Percentiles rank a stretch among this genome's conserved stretches.
phyloP scores from a whole-genome alignment of 768 basidiomycete genomes.

The Collybiopsis confluens region DNA sequence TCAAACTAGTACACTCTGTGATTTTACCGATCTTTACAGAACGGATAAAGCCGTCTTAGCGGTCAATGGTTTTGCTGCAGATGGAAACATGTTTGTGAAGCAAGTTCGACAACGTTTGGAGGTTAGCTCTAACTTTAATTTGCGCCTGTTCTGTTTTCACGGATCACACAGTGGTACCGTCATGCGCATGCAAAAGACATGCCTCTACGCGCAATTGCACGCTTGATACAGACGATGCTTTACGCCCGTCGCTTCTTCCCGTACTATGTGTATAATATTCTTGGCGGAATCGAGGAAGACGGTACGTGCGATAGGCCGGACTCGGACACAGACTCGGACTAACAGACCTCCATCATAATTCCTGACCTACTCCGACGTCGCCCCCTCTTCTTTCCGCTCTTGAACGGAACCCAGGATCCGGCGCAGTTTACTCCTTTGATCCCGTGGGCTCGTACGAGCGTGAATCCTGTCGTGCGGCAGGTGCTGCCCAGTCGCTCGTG shows the following conservation, averaged over 20 bases:
- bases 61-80: conserved; percentile 96
- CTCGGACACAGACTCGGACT: conserved; percentile 10
- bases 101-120: conserved; percentile 92
- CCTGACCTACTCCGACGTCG: conserved; percentile 16
- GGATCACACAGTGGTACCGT: conserved; percentile 77
- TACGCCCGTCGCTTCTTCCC: conserved; percentile 97
- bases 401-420: conserved; percentile 56
- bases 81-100: conserved; percentile 98
- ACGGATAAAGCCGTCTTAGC: conserved; percentile 92
- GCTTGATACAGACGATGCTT: conserved; percentile 97
- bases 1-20: not conserved
- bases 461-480: conserved; percentile 93
- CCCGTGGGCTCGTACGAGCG: conserved; percentile 98
- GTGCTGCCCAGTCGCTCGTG: conserved; percentile 89
- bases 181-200: conserved; percentile 97
- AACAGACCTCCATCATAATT: conserved; percentile 14
- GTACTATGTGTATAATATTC: conserved; percentile 95
- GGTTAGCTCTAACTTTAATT: conserved; percentile 42
- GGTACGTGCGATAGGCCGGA: conserved; percentile 48
- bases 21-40: conserved; percentile 33
- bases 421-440: conserved; percentile 99
- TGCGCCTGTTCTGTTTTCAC: conserved; percentile 2
- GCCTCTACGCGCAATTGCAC: conserved; percentile 95
- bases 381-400: conserved; percentile 11
- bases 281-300: conserved; percentile 94